Percentiles rank a stretch among this genome's conserved stretches.
phyloP scores from a whole-genome alignment of 805 yeast species.

The Tanozyma kutaoensis region DNA sequence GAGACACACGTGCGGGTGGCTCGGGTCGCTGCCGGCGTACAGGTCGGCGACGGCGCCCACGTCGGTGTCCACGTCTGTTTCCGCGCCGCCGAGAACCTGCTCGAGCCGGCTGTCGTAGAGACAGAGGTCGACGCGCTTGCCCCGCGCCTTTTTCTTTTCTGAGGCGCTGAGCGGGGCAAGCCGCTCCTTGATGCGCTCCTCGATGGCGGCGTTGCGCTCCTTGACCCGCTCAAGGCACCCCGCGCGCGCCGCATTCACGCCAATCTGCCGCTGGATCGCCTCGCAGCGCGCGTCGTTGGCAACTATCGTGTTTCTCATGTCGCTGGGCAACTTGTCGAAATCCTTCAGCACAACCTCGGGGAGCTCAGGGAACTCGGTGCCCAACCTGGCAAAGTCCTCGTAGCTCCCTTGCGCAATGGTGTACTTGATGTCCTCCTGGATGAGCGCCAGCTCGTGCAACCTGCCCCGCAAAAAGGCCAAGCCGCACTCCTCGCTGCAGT shows the following conservation, averaged over 20 bases:
- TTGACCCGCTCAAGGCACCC: conserved; percentile 15
- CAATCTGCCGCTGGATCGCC: conserved; percentile 2
- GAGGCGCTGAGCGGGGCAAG: conserved; percentile 3
- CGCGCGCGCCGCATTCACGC: conserved; percentile 7
- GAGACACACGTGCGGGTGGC: conserved; percentile 33
- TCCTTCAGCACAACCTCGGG: conserved; percentile 15
- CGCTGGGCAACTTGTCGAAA: conserved; percentile 6
- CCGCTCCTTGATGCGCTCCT: conserved; percentile 16
- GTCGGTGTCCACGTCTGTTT: too few species aligned
- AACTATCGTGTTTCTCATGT: conserved; percentile 6
- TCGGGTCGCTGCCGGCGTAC: too few species aligned
- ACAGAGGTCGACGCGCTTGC: conserved; percentile 36
- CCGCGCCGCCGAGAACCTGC: not conserved
- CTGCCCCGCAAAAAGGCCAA: conserved; percentile 19
- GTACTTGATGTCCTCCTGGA: conserved; percentile 10
- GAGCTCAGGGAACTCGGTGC: conserved; percentile 30
- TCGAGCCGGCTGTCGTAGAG: conserved; percentile 29
- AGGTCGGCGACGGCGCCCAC: too few species aligned
- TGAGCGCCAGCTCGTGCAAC: conserved; percentile 9
- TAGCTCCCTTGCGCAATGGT: conserved; percentile 10
- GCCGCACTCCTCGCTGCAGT: conserved; percentile 70
- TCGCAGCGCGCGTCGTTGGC: conserved; percentile 1
- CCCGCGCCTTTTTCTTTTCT: conserved; percentile 7
- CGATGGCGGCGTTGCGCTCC: conserved; percentile 22
- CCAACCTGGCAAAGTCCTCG: conserved; percentile 12